These are phyloP conservation scores for Mercurialis annua DNA, from an alignment of 345 rosid species.

Conservation along the genomic window DNA sequence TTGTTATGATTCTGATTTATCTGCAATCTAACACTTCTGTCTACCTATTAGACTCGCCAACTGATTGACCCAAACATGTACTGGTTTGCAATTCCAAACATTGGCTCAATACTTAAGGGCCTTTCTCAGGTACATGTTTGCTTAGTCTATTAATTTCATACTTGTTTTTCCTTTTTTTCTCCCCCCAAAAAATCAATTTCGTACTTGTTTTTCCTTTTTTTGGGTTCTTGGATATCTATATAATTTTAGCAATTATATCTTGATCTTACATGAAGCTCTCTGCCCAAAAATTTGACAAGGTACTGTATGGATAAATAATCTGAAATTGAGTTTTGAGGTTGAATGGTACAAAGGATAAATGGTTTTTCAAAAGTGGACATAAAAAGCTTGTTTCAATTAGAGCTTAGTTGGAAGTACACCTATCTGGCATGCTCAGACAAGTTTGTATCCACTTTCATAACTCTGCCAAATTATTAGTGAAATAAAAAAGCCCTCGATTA, in stretches of 20 bases:
- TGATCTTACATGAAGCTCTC: not conserved
- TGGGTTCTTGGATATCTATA: not conserved
- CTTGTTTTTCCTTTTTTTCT: too few species aligned
- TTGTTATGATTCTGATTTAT: not conserved
- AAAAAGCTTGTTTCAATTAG: not conserved
- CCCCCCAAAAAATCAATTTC: too few species aligned
- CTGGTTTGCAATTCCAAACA: slow-evolving; percentile 89
- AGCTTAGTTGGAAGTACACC: not conserved
- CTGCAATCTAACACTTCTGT: slow-evolving; percentile 9
- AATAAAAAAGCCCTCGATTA: not conserved
- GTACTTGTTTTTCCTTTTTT: not conserved
- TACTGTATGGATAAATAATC: not conserved
- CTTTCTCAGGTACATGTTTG: slow-evolving; percentile 60
- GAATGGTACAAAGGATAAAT: not conserved
- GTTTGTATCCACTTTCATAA: not conserved
- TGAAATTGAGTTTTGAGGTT: slow-evolving; percentile 2
- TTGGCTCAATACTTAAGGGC: slow-evolving; percentile 79
- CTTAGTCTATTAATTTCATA: not conserved
- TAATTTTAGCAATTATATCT: not conserved
- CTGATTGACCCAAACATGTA: slow-evolving; percentile 78
- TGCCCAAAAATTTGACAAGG: not conserved
- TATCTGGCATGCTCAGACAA: not conserved
- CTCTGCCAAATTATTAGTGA: not conserved
- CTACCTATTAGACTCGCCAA: slow-evolving; percentile 60
- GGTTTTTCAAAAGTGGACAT: not conserved